Evolutionary conservation across 345 rosid genomes (phyloP), one percentile per base, ranked within the genome.

Genomic region (Clausena lansium): DNA sequence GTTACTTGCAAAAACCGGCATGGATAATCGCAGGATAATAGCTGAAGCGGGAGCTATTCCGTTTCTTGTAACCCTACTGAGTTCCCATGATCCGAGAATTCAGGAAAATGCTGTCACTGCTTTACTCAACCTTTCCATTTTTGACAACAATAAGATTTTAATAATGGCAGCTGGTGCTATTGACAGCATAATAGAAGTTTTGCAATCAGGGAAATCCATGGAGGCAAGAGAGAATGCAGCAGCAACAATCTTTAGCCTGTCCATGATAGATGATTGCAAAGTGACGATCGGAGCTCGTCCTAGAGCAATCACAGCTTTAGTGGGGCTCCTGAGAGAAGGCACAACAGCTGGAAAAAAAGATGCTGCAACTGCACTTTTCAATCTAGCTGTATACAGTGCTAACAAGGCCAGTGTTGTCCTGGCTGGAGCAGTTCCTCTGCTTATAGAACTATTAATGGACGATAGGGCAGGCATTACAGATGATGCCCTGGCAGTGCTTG

Each of bases 191-290:
- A 67, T 88, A 71, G 70, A 72, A 14, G 93, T 88, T 38, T 79
- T 91, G 36, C 88, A 87, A 82, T 76, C 84, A 22, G 96, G 93
- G 25, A 86, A 83, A 80, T 88, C 89, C 7, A 85, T 85, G 92
- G 92, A 88, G 82, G 87, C 91, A 11, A 88, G 89, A 71, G 96
- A 88, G 75, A 90, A 90, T 74, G 93, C 96, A 38, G 91, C 96
- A 7, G 93, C 92, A 25, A 68, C 91, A n/a, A 86, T 91, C 71
- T 88, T 81, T 63, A 91, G 96, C 83, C 80, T 91, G 73, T 85
- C 96, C 10, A 83, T 91, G 76, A 81, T 91, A 7, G 86, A 86
- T 25, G 86, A 87, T 30, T 80, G 81, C 84, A 91, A 88, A 78
- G 88, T 83, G 59, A 73, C 82, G 1, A 90, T 90, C 2, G 92